These are phyloP conservation scores for Fusarium piperis DNA, from an alignment of 2,329 filamentous ascomycete genomes.

Conservation along the genomic window DNA sequence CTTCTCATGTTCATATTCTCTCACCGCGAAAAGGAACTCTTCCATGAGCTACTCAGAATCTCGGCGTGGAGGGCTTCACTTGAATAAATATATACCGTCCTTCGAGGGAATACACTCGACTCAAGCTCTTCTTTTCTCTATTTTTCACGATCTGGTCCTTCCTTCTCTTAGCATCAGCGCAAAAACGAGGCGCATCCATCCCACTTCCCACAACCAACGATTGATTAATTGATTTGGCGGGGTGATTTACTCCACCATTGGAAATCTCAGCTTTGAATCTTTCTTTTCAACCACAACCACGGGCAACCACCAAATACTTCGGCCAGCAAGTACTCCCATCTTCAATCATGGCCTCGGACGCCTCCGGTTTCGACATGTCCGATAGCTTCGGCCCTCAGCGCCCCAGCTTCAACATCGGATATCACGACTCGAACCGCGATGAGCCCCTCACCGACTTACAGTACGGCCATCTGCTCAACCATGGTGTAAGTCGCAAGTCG, in stretches of 20 bases:
- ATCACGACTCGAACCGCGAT: constrained; percentile 74
- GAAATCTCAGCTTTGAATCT: constrained; percentile 38
- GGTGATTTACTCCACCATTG: constrained; percentile 42
- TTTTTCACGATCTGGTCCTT: neutral
- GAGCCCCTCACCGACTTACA: constrained; percentile 70
- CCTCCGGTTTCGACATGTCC: constrained; percentile 32
- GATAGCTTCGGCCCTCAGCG: constrained; percentile 45
- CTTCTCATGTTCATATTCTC: neutral
- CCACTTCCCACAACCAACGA: constrained; percentile 24
- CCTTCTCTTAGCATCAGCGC: neutral
- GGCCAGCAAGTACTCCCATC: neutral
- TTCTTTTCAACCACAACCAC: neutral
- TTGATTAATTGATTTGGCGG: constrained; percentile 31
- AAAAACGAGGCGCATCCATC: constrained; percentile 14
- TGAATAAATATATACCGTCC: neutral
- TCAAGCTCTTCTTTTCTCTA: neutral
- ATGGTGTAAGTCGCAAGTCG: constrained; percentile 65
- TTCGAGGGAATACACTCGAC: neutral
- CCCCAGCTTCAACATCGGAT: constrained; percentile 73
- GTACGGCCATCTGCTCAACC: constrained; percentile 73
- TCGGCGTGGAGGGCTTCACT: neutral
- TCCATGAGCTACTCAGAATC: neutral
- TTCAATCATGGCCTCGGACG: constrained; percentile 38
- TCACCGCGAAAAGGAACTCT: constrained; percentile 10
- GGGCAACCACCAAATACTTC: neutral